Conservation (phyloP, 805 yeast species). For the Saccharomycopsis schoenii region DNA sequence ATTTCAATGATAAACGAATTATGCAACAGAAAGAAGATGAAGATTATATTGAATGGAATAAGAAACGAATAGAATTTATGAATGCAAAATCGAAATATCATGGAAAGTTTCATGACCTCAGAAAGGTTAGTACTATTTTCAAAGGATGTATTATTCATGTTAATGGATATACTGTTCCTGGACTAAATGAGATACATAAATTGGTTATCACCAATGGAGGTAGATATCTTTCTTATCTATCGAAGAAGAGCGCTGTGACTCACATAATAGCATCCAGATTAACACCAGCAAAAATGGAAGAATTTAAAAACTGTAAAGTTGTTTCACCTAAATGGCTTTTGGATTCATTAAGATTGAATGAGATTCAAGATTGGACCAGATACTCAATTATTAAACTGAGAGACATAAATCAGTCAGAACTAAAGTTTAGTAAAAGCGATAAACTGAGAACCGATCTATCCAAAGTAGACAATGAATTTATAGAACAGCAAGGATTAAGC, state of each 20-base stretch:
- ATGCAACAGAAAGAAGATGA: slow-evolving; percentile 55
- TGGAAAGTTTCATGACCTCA: background rate
- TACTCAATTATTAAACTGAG: slow-evolving; percentile 42
- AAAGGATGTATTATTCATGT: slow-evolving; percentile 58
- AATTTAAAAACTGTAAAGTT: slow-evolving; percentile 61
- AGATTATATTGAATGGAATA: slow-evolving; percentile 40
- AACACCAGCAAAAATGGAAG: slow-evolving; percentile 64
- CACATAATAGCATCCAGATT: slow-evolving; percentile 75
- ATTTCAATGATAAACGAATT: slow-evolving; percentile 48
- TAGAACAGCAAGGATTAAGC: background rate
- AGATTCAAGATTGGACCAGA: slow-evolving; percentile 58
- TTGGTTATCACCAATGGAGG: slow-evolving; percentile 77
- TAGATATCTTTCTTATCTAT: slow-evolving; percentile 52
- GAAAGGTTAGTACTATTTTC: slow-evolving; percentile 34
- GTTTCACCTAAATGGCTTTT: slow-evolving; percentile 77
- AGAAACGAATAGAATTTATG: slow-evolving; percentile 25
- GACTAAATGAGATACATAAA: slow-evolving; percentile 61
- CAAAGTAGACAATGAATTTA: background rate
- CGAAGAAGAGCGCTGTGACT: slow-evolving; percentile 65
- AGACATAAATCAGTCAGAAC: slow-evolving; percentile 45
- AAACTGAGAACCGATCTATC: background rate
- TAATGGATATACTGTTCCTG: slow-evolving; percentile 84
- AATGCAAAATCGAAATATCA: background rate
- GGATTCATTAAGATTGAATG: slow-evolving; percentile 43
- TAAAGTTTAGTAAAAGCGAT: slow-evolving; percentile 21